phyloP scores from a whole-genome alignment of 768 basidiomycete genomes.

The Kwoniella mangroviensis region DNA sequence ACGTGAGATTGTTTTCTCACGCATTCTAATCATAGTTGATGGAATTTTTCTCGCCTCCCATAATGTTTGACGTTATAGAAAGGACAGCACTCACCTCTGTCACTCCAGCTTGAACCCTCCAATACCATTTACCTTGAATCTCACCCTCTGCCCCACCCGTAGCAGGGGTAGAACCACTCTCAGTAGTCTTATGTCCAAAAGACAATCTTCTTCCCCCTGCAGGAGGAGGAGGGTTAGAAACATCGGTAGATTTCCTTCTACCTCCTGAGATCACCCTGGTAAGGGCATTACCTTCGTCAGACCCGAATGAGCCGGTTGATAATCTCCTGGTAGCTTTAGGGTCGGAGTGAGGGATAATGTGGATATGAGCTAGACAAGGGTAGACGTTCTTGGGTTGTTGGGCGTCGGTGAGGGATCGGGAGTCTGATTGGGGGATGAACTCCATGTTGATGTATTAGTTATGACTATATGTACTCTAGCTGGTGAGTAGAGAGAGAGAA shows the following conservation, averaged over 20 bases:
- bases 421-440: constrained; percentile 26
- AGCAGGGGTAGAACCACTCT: not conserved
- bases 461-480: not conserved
- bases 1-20: not conserved
- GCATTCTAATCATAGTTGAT: not conserved
- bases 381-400: constrained; percentile 46
- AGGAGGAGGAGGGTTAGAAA: constrained; percentile 1
- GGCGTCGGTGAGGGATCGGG: constrained; percentile 7
- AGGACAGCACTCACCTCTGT: constrained; percentile 36
- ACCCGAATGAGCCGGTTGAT: constrained; percentile 32
- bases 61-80: too few species aligned
- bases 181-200: not conserved
- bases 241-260: constrained; percentile 33
- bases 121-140: constrained; percentile 46
- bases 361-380: constrained; percentile 48
- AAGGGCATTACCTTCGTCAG: constrained; percentile 33
- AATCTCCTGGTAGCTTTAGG: constrained; percentile 29
- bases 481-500: not conserved
- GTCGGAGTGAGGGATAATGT: constrained; percentile 29
- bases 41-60: too few species aligned
- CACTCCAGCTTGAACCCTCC: constrained; percentile 50
- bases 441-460: constrained; percentile 31
- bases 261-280: constrained; percentile 41
- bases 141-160: constrained; percentile 17
- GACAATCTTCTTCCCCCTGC: constrained; percentile 12